phyloP scores from a whole-genome alignment of 768 basidiomycete genomes.

The Gautieria morchelliformis region DNA sequence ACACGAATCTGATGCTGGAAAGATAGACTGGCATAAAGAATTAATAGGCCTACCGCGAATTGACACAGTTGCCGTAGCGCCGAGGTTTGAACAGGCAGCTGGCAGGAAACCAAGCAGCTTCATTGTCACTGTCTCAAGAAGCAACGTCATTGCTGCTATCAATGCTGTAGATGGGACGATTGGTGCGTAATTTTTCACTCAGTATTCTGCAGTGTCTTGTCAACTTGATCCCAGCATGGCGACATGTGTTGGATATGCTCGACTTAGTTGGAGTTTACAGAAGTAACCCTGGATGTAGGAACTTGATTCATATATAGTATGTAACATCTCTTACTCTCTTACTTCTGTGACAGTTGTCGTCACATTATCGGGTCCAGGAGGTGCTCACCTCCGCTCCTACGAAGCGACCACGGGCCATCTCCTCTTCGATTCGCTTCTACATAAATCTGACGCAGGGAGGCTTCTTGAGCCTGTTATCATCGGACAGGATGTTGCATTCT shows the following conservation, averaged over 20 bases:
- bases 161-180: conserved; percentile 58
- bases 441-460: conserved; percentile 32
- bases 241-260: conserved; percentile 60
- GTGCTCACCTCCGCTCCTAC: conserved; percentile 58
- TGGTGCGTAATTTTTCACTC: conserved; percentile 36
- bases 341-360: conserved; percentile 43
- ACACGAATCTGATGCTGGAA: conserved; percentile 66
- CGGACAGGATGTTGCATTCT: conserved; percentile 43
- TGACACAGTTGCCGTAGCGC: conserved; percentile 40
- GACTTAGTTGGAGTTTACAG: conserved; percentile 64
- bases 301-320: neutral
- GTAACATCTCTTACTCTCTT: neutral
- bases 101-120: conserved; percentile 29
- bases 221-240: conserved; percentile 50
- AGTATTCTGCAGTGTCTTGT: neutral
- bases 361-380: conserved; percentile 67
- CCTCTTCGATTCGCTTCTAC: conserved; percentile 54
- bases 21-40: conserved; percentile 81
- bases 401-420: conserved; percentile 55
- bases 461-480: conserved; percentile 43
- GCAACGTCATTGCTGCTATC: conserved; percentile 72
- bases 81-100: conserved; percentile 40
- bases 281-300: conserved; percentile 45
- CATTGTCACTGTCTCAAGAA: conserved; percentile 57
- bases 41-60: conserved; percentile 65